Base-by-base conservation (phyloP, 2,329 filamentous ascomycete species). In the Exserohilum rostratum region DNA sequence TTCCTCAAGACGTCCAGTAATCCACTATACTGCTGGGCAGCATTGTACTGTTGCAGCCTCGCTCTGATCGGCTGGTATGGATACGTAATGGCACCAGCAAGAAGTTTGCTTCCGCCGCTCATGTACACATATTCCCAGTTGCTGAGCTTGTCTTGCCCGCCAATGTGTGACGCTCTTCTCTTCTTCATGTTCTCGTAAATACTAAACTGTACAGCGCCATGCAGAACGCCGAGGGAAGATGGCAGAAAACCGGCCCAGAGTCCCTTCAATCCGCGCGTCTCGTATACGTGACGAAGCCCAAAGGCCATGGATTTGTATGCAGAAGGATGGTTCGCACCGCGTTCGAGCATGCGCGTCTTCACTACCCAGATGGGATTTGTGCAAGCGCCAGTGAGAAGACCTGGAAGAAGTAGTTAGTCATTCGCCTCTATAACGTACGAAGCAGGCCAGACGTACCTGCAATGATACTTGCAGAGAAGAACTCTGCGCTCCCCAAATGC, bases 291-390 rank as follows among this genome's bases (percentile, higher is more conserved):
- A 33, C 74, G 75, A 2, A 87, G 84, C 25, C 95, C 95, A 44
- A 87, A 83, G 61, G 82, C 78, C 80, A 97, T 90, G 61, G 85
- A 88, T 13, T 85, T 83, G 76, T 99, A 99, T 1, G 93, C 95
- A 12, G 91, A 91, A 2, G 83, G 84, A 5, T 86, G 83, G 50
- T 85, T 81, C 45, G 85, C 85, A 62, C 95, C 90, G 3, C 90
- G 93, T 27, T 92, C 91, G 20, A 98, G 82, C 92, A 99, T 98
- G 60, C 95, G 89, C 7, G 93, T 98, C 80, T 98, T 98, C 74
- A 99, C 87, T 2, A 99, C 95, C 95, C 95, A 99, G 66, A 99
- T 88, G 2, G 95, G 95, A 73, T 98, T 98, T 27, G 95, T 98
- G 62, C 93, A 82, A 27, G 90, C 78, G 38, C 93, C 89, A 1